Evolutionary conservation across 352 stramenopile genomes (phyloP).

Genomic region (Phytophthora parvispora): DNA sequence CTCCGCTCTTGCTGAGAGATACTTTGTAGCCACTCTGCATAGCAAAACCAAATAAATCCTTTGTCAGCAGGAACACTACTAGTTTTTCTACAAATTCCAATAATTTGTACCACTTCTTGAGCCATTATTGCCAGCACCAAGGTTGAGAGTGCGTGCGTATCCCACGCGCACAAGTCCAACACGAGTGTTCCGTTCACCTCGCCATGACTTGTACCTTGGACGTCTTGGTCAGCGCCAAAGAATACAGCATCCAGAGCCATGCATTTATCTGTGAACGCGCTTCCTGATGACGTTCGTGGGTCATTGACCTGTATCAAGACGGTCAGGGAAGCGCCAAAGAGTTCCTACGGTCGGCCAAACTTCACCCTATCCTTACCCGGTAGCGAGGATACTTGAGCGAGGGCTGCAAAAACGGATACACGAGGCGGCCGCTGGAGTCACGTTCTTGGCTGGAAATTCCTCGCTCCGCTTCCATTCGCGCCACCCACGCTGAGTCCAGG

Average conservation of each 20-base stretch:
- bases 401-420: constrained; percentile 51
- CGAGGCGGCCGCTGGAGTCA: constrained; percentile 36
- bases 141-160: constrained; percentile 45
- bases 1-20: constrained; percentile 15
- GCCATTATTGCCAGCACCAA: constrained; percentile 58
- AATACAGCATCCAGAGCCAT: constrained; percentile 16
- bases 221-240: constrained; percentile 31
- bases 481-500: constrained; percentile 50
- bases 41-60: not conserved
- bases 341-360: not conserved
- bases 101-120: constrained; percentile 39
- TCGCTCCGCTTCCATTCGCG: constrained; percentile 28
- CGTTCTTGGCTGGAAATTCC: constrained; percentile 34
- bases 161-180: constrained; percentile 52
- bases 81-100: not conserved
- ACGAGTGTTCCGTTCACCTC: constrained; percentile 35
- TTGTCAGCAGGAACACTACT: too few relatives aligned
- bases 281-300: constrained; percentile 17
- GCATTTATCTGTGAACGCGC: constrained; percentile 14
- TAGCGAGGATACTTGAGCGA: constrained; percentile 46
- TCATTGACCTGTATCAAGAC: constrained; percentile 34
- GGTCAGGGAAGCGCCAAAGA: not conserved
- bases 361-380: constrained; percentile 12
- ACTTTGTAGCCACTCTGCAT: constrained; percentile 43
- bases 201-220: constrained; percentile 18